phyloP scores from a whole-genome alignment of 169 alveolate species.

The Plasmodium gaboni region DNA sequence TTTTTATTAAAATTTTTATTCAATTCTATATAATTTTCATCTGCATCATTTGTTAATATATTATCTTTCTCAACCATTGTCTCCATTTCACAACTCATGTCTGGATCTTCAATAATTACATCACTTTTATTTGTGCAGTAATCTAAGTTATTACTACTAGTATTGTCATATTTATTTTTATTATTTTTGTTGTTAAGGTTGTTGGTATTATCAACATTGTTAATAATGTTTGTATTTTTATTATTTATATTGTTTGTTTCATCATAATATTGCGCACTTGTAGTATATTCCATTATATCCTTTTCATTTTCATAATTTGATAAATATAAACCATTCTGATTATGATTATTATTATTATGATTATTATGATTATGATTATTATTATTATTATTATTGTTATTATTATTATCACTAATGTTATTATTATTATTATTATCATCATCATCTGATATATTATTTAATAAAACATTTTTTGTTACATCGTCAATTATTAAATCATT shows the following conservation, averaged over 20 bases:
- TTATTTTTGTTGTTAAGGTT: slow-evolving; percentile 1
- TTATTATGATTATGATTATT: no score
- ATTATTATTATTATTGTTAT: no score
- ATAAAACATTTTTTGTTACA: background rate
- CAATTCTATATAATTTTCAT: background rate
- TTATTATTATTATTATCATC: no score
- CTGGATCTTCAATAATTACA: slow-evolving; percentile 1
- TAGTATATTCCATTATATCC: no score
- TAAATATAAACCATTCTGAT: no score
- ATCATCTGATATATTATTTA: no score
- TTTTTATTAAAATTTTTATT: background rate
- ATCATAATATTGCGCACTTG: background rate
- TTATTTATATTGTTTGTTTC: slow-evolving; percentile 1
- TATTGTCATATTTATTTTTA: background rate
- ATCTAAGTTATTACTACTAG: background rate
- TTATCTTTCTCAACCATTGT: background rate
- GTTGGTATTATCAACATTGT: background rate
- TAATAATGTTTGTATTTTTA: background rate
- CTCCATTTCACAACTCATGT: slow-evolving; percentile 3
- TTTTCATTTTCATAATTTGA: no score
- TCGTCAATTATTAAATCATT: background rate
- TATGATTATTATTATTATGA: no score
- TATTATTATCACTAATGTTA: no score
- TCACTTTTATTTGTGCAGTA: slow-evolving; percentile 4
- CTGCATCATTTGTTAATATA: no score